These are phyloP conservation scores for Spirogloea muscicola DNA, from an alignment of 139 green algal species.

Conservation along the genomic window DNA sequence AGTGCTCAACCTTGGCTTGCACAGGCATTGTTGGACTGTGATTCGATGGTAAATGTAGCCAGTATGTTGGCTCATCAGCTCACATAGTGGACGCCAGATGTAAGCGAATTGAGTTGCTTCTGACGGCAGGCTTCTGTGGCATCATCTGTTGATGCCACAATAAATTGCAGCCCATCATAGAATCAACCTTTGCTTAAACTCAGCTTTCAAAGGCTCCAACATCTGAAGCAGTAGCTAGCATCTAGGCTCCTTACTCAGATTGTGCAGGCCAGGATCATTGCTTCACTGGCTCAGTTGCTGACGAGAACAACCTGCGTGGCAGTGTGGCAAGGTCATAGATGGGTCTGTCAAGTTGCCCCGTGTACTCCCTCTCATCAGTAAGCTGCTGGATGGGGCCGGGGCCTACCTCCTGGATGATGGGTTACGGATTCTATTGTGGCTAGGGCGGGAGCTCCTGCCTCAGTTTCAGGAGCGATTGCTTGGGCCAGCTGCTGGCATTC, in stretches of 20 bases:
- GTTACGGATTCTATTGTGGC: constrained; percentile 78
- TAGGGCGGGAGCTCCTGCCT: constrained; percentile 60
- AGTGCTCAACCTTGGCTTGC: no score
- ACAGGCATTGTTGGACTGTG: no score
- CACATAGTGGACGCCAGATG: no score
- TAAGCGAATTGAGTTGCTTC: neutral
- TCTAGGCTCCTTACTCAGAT: no score
- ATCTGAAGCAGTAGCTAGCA: no score
- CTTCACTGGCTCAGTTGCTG: neutral
- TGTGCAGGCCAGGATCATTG: neutral
- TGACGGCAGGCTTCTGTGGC: no score
- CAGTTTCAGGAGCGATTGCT: constrained; percentile 41
- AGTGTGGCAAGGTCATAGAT: constrained; percentile 30
- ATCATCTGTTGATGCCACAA: neutral
- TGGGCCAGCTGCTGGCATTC: constrained; percentile 13
- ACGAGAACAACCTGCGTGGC: neutral
- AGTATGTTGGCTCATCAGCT: no score
- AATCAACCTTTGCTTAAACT: neutral
- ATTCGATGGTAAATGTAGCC: no score
- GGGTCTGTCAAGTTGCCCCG: constrained; percentile 64
- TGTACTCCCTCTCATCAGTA: constrained; percentile 58
- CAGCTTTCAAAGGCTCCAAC: neutral
- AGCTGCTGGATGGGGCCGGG: constrained; percentile 61
- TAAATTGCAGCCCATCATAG: neutral
- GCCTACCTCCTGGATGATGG: constrained; percentile 89